Conservation (phyloP, 768 basidiomycete genomes). For the Pleurotus tuoliensis region DNA sequence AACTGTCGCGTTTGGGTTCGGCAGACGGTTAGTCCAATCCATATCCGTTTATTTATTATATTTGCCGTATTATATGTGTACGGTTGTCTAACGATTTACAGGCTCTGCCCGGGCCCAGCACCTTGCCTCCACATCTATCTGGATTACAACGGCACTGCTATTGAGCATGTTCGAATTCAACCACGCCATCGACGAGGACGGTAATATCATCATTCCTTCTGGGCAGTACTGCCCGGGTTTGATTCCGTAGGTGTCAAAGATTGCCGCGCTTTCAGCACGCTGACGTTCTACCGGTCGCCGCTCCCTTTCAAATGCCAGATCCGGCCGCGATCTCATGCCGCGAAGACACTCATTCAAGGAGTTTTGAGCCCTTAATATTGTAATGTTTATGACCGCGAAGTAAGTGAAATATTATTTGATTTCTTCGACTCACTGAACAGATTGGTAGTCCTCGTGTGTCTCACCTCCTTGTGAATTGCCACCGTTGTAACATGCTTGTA, state of each 20-base stretch:
- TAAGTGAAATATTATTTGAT: too few species aligned
- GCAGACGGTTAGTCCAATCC: constrained; percentile 20
- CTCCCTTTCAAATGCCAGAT: too few species aligned
- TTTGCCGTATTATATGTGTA: background rate
- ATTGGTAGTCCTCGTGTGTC: too few species aligned
- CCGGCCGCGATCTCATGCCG: too few species aligned
- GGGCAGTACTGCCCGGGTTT: constrained; percentile 5
- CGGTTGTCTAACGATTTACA: constrained; percentile 3
- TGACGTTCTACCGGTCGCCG: too few species aligned
- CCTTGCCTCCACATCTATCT: constrained; percentile 24
- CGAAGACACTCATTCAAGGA: too few species aligned
- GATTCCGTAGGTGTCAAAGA: constrained; percentile 2
- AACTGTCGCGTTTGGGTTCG: constrained; percentile 29
- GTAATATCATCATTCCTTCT: constrained; percentile 21
- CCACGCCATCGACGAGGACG: constrained; percentile 27
- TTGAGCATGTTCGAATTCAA: constrained; percentile 23
- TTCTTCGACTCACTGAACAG: too few species aligned
- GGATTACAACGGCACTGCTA: constrained; percentile 26
- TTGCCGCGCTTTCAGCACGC: too few species aligned
- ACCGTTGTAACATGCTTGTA: too few species aligned
- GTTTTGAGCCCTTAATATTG: too few species aligned
- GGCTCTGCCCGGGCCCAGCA: constrained; percentile 34
- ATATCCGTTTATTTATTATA: background rate
- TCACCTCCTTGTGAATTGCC: too few species aligned
- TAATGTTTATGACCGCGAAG: too few species aligned